Evolutionary conservation across 2,329 filamentous ascomycete species (phyloP).

Genomic region (Ophiocordyceps sinensis): DNA sequence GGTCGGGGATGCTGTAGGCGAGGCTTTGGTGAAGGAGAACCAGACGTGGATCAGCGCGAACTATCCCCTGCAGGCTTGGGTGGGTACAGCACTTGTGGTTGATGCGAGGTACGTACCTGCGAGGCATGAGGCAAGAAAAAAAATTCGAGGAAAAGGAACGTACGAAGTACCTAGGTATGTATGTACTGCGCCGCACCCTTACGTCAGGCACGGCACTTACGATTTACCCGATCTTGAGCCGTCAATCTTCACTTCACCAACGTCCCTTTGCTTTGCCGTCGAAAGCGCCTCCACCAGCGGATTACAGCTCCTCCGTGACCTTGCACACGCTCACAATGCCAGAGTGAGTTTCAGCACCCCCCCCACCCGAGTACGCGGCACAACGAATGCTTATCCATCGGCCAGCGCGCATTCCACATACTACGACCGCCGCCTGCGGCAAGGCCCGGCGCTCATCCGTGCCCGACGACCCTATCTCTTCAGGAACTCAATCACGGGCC

Average conservation of each 20-base stretch:
- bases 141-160: background rate
- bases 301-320: no score
- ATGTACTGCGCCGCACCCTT: background rate
- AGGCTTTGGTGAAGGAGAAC: background rate
- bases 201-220: background rate
- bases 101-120: no score
- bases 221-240: background rate
- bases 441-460: conserved; percentile 78
- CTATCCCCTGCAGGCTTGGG: background rate
- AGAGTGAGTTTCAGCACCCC: background rate
- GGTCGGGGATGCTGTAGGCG: background rate
- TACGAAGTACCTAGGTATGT: no score
- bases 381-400: background rate
- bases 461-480: conserved; percentile 84
- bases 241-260: background rate
- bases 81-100: no score
- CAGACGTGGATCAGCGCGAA: background rate
- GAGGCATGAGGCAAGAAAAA: background rate
- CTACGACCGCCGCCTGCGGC: conserved; percentile 78
- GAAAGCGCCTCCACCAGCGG: no score
- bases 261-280: background rate
- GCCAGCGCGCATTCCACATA: conserved; percentile 51
- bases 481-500: conserved; percentile 73
- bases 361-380: background rate
- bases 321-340: background rate